Conservation (phyloP, 495 filamentous ascomycete species). For the Podospora comata region DNA sequence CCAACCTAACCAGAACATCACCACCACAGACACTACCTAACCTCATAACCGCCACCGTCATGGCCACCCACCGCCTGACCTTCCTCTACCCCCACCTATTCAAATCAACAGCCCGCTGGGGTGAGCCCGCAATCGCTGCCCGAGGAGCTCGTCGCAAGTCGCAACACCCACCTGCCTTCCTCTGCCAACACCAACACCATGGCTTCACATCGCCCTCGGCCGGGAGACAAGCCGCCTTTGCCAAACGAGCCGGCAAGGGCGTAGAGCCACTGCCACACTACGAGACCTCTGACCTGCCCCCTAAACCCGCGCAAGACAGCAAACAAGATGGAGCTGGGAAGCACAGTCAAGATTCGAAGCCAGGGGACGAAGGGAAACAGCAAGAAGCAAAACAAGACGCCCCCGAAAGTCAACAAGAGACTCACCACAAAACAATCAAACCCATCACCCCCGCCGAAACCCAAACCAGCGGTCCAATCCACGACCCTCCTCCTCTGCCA, state of each 20-base stretch:
- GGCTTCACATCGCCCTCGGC: conserved; percentile 35
- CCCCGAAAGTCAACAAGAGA: neutral
- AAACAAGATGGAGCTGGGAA: conserved; percentile 16
- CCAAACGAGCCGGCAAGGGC: conserved; percentile 59
- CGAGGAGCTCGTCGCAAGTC: conserved; percentile 25
- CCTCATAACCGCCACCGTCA: conserved; percentile 32
- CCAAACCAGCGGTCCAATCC: conserved; percentile 1
- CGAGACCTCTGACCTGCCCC: conserved; percentile 6
- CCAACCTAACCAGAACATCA: neutral
- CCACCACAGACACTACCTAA: neutral
- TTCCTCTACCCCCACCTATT: conserved; percentile 75
- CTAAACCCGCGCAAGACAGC: conserved; percentile 16
- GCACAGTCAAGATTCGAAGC: conserved; percentile 12
- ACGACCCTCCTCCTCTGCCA: neutral
- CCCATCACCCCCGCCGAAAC: neutral
- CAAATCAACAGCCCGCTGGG: conserved; percentile 37
- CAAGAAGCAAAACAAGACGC: conserved; percentile 3
- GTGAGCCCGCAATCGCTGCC: conserved; percentile 30
- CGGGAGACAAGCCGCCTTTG: conserved; percentile 34
- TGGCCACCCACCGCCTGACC: conserved; percentile 65
- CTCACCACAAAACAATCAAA: neutral
- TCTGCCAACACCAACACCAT: conserved; percentile 27
- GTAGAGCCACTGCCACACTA: conserved; percentile 49
- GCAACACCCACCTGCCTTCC: conserved; percentile 9
- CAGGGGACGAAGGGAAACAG: conserved; percentile 12